phyloP scores from a whole-genome alignment of 495 filamentous ascomycete genomes.

The Aspergillus cavernicola region DNA sequence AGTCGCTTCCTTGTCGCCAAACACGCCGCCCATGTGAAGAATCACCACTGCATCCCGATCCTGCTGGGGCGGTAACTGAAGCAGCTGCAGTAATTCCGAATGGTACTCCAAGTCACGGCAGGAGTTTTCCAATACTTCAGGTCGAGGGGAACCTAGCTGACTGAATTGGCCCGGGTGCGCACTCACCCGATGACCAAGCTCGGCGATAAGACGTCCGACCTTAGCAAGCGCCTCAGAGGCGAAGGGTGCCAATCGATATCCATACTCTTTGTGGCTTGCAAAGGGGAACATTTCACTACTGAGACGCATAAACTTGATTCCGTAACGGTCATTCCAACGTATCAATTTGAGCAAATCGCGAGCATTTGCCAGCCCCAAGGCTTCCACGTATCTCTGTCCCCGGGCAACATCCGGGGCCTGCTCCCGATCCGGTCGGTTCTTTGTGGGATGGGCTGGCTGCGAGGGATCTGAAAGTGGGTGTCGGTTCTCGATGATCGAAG shows the following conservation, averaged over 20 bases:
- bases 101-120: slow-evolving; percentile 87
- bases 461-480: slow-evolving; percentile 72
- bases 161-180: slow-evolving; percentile 94
- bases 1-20: slow-evolving; percentile 82
- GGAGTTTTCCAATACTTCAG: slow-evolving; percentile 69
- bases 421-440: slow-evolving; percentile 75
- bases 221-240: slow-evolving; percentile 74
- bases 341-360: slow-evolving; percentile 81
- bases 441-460: slow-evolving; percentile 72
- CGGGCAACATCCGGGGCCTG: slow-evolving; percentile 57
- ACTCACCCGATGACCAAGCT: slow-evolving; percentile 80
- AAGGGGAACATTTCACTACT: slow-evolving; percentile 98
- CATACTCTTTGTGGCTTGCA: slow-evolving; percentile 81
- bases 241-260: slow-evolving; percentile 84
- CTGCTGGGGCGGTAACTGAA: slow-evolving; percentile 73
- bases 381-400: slow-evolving; percentile 71
- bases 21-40: slow-evolving; percentile 88
- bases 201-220: slow-evolving; percentile 71
- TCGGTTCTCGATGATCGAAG: slow-evolving; percentile 84
- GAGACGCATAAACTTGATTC: slow-evolving; percentile 88
- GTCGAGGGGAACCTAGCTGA: slow-evolving; percentile 76
- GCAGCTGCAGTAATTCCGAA: slow-evolving; percentile 75
- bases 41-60: slow-evolving; percentile 93
- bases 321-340: slow-evolving; percentile 89
- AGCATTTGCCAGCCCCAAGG: slow-evolving; percentile 76